phyloP scores from a whole-genome alignment of 2,329 filamentous ascomycete species.

The Nigrospora osmanthi region DNA sequence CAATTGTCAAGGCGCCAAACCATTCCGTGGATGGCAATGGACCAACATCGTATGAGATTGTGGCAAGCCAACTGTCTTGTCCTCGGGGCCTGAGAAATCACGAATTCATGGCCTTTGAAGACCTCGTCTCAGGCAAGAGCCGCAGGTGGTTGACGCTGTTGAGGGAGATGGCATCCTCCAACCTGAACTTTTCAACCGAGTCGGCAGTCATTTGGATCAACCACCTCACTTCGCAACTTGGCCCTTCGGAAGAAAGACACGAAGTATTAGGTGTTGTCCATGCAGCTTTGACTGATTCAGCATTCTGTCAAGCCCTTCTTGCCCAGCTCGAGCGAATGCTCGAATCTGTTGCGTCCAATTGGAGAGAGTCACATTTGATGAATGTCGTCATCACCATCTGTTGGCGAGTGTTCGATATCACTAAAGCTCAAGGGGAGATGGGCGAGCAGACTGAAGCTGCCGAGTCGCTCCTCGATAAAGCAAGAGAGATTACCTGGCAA shows the following conservation, averaged over 20 bases:
- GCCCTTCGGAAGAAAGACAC: conserved; percentile 27
- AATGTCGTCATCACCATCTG: conserved; percentile 44
- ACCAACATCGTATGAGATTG: conserved; percentile 22
- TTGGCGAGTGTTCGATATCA: conserved; percentile 27
- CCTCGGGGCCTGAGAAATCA: conserved; percentile 36
- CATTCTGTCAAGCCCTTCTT: conserved; percentile 40
- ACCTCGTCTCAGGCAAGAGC: conserved; percentile 33
- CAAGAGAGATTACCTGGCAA: conserved; percentile 30
- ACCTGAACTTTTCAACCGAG: conserved; percentile 53
- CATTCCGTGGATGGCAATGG: conserved; percentile 23
- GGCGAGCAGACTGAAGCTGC: conserved; percentile 8
- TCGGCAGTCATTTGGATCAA: conserved; percentile 39
- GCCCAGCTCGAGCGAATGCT: conserved; percentile 35
- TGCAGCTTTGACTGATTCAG: conserved; percentile 34
- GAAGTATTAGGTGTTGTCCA: conserved; percentile 38
- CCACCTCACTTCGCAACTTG: conserved; percentile 46
- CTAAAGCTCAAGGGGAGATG: conserved; percentile 1
- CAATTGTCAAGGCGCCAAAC: conserved; percentile 12
- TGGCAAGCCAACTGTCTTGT: conserved; percentile 27
- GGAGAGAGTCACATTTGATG: conserved; percentile 53
- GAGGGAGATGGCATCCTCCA: conserved; percentile 39
- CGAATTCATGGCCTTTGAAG: conserved; percentile 46
- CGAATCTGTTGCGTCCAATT: conserved; percentile 40
- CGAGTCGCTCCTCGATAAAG: conserved; percentile 26
- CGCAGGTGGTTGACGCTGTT: conserved; percentile 42